A percentile compares a stretch with the other conserved stretches of the same genome.
phyloP scores from a whole-genome alignment of 805 yeast species.

The Candida khao-thaluensis region DNA sequence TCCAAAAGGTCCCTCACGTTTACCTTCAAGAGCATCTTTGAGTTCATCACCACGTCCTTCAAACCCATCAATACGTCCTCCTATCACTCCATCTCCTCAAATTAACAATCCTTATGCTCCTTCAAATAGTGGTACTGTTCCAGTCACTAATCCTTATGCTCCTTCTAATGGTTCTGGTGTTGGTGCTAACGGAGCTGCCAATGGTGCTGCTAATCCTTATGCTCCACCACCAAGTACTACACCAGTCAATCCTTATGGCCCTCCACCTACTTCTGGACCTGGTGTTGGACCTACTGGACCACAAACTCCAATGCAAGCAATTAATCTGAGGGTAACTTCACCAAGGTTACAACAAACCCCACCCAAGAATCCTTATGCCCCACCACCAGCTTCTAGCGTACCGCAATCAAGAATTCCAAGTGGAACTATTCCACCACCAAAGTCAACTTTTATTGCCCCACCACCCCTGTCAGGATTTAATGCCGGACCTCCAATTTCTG shows the following conservation, averaged over 20 bases:
- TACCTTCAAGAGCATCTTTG: slow-evolving; percentile 22
- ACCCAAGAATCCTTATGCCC: slow-evolving; percentile 16
- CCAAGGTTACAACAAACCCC: slow-evolving; percentile 6
- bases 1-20: slow-evolving; percentile 26
- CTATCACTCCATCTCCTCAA: slow-evolving; percentile 16
- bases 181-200: slow-evolving; percentile 15
- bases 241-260: slow-evolving; percentile 8
- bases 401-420: slow-evolving; percentile 12
- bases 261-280: slow-evolving; percentile 10
- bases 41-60: slow-evolving; percentile 14
- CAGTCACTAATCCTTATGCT: slow-evolving; percentile 24
- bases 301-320: neutral
- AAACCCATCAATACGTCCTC: slow-evolving; percentile 14
- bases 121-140: slow-evolving; percentile 11
- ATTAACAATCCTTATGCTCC: slow-evolving; percentile 28
- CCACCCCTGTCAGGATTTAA: slow-evolving; percentile 6
- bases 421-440: slow-evolving; percentile 17
- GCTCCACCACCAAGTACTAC: slow-evolving; percentile 18
- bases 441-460: slow-evolving; percentile 7
- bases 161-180: slow-evolving; percentile 11
- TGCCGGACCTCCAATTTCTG: slow-evolving; percentile 13
- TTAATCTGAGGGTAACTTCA: slow-evolving; percentile 3
- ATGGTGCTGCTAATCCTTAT: slow-evolving; percentile 13
- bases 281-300: slow-evolving; percentile 7
- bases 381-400: slow-evolving; percentile 11